These are phyloP conservation scores for Podila verticillata DNA, from an alignment of 192 early-diverging fungal genomes.

Conservation along the genomic window DNA sequence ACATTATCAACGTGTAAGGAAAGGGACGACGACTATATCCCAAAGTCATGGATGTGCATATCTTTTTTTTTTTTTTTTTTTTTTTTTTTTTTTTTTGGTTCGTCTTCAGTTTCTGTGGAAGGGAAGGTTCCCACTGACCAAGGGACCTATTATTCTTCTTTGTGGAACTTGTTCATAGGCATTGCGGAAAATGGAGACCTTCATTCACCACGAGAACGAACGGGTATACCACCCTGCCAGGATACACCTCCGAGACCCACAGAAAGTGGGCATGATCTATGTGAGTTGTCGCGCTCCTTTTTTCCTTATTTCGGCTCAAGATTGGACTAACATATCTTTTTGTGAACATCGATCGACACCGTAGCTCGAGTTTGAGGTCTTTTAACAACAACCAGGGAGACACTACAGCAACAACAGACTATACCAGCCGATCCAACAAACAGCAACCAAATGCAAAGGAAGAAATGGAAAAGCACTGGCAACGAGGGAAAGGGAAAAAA, in stretches of 20 bases:
- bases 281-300: constrained; percentile 4
- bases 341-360: not conserved
- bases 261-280: constrained; percentile 50
- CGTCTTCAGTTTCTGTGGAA: not conserved
- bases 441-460: no score
- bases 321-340: not conserved
- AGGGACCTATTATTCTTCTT: not conserved
- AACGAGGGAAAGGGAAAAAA: no score
- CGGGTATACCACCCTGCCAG: constrained; percentile 37
- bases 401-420: no score
- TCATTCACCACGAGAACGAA: constrained; percentile 32
- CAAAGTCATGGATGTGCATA: not conserved
- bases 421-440: no score
- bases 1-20: constrained; percentile 45
- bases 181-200: constrained; percentile 29
- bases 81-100: not conserved
- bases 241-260: constrained; percentile 45
- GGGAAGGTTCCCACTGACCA: no score
- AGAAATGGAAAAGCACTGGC: no score
- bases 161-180: constrained; percentile 3
- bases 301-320: not conserved
- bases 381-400: not conserved
- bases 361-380: constrained; percentile 8
- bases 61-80: not conserved
- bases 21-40: not conserved